Evolutionary conservation across 2,329 filamentous ascomycete species (phyloP).

Genomic region (Verticillium klebahnii): DNA sequence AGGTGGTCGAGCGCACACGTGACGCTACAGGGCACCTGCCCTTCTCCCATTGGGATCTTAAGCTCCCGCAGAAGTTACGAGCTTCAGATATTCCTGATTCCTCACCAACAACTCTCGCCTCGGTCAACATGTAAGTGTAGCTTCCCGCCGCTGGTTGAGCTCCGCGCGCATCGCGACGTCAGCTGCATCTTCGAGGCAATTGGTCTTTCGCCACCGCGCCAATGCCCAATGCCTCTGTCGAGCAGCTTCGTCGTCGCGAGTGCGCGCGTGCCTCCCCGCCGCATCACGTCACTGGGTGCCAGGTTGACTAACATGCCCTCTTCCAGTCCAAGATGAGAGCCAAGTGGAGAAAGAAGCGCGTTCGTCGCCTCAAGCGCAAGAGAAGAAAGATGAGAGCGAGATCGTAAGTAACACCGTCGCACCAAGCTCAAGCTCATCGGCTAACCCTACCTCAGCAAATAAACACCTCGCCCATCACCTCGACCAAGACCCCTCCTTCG

Average conservation of each 20-base stretch:
- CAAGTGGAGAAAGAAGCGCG: slow-evolving; percentile 99
- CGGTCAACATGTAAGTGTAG: not conserved
- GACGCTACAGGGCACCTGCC: not conserved
- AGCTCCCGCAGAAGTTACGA: not conserved
- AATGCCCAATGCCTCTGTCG: not conserved
- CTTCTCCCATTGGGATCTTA: not conserved
- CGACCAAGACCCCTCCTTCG: slow-evolving; percentile 42
- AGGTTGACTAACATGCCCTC: slow-evolving; percentile 3
- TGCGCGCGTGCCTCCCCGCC: not conserved
- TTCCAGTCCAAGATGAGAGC: slow-evolving; percentile 69
- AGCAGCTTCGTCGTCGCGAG: not conserved
- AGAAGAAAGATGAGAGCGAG: slow-evolving; percentile 99
- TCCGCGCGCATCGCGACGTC: not conserved
- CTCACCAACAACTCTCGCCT: not conserved
- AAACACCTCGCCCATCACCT: slow-evolving; percentile 59
- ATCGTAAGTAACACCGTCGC: slow-evolving; percentile 62
- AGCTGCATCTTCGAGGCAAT: not conserved
- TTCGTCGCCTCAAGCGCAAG: slow-evolving; percentile 98
- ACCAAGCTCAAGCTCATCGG: not conserved
- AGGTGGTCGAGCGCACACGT: not conserved
- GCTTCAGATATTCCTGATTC: not conserved
- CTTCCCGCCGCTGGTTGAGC: not conserved
- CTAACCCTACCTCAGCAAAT: slow-evolving; percentile 52
- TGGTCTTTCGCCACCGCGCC: not conserved
- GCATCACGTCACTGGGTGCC: not conserved